Conservation (phyloP, 441 rosid species). For the Erysimum cheiri region DNA sequence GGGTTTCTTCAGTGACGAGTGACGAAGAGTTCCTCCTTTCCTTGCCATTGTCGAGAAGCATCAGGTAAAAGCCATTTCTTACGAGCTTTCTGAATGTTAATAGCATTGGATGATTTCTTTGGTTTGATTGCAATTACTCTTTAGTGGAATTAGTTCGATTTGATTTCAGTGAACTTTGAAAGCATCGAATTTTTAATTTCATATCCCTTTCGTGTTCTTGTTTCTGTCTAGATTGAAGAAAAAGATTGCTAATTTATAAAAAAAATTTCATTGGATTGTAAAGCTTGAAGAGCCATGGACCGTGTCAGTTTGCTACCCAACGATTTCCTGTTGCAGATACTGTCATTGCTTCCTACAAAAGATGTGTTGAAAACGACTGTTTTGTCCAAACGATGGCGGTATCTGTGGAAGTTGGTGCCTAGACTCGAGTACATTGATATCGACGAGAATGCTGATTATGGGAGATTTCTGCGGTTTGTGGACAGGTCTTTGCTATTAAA, state of each 20-base stretch:
- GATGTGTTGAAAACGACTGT: slow-evolving; percentile 4
- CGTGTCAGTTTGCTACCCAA: slow-evolving; percentile 17
- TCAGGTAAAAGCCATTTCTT: neutral
- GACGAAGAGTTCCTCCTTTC: neutral
- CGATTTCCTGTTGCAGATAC: slow-evolving; percentile 24
- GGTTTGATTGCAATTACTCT: neutral
- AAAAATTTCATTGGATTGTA: neutral
- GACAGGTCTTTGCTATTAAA: slow-evolving; percentile 11
- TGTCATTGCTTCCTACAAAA: slow-evolving; percentile 27
- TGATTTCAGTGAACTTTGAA: neutral
- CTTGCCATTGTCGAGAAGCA: neutral
- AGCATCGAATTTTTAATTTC: neutral
- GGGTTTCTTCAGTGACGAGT: neutral
- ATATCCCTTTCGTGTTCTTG: too few relatives aligned
- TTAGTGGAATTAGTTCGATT: neutral
- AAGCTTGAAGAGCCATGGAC: neutral
- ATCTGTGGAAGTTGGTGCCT: slow-evolving; percentile 11
- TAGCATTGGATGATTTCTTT: neutral
- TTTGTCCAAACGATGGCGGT: neutral
- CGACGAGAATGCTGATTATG: neutral
- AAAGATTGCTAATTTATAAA: too few relatives aligned
- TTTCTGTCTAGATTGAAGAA: too few relatives aligned
- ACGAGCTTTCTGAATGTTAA: neutral
- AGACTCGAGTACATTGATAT: slow-evolving; percentile 4
- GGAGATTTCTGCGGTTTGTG: neutral